Evolutionary conservation across 2,329 filamentous ascomycete genomes (phyloP).

Genomic region (Cordyceps tenuipes): DNA sequence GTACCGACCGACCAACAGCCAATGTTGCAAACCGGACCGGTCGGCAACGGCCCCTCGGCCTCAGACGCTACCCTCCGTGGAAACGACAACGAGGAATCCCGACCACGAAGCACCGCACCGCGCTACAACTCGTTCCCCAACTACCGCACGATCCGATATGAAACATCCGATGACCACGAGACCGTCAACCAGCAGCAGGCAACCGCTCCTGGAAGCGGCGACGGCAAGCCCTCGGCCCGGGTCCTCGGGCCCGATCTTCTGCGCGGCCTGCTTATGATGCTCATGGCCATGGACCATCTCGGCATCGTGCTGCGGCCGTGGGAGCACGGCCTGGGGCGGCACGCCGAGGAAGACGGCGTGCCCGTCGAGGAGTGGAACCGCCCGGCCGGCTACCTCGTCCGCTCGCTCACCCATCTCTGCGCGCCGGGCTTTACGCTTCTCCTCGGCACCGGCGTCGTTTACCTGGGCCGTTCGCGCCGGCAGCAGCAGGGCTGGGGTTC

Average conservation of each 20-base stretch:
- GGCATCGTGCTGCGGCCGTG: conserved; percentile 31
- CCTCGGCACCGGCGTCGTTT: conserved; percentile 37
- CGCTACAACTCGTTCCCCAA: conserved; percentile 15
- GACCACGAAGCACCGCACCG: conserved; percentile 8
- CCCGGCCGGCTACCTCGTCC: conserved; percentile 28
- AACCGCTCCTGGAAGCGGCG: not conserved
- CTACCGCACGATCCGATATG: conserved; percentile 10
- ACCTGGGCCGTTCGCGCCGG: conserved; percentile 35
- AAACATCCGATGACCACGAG: not conserved
- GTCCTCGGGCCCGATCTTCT: conserved; percentile 36
- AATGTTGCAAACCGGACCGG: not conserved
- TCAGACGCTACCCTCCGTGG: not conserved
- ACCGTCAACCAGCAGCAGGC: not conserved
- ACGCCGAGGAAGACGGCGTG: conserved; percentile 27
- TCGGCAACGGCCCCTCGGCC: not conserved
- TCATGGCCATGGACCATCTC: conserved; percentile 38
- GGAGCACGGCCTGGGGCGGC: conserved; percentile 31
- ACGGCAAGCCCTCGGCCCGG: conserved; percentile 16
- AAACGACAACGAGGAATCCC: not conserved
- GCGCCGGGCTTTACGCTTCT: conserved; percentile 37
- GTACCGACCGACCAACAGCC: not conserved
- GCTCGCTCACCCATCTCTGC: conserved; percentile 36
- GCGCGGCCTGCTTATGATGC: conserved; percentile 34
- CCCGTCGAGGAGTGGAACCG: conserved; percentile 30
- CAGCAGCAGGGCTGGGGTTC: conserved; percentile 31